Evolutionary conservation across 2,329 filamentous ascomycete genomes (phyloP).

Genomic region (Diaporthe amygdali): DNA sequence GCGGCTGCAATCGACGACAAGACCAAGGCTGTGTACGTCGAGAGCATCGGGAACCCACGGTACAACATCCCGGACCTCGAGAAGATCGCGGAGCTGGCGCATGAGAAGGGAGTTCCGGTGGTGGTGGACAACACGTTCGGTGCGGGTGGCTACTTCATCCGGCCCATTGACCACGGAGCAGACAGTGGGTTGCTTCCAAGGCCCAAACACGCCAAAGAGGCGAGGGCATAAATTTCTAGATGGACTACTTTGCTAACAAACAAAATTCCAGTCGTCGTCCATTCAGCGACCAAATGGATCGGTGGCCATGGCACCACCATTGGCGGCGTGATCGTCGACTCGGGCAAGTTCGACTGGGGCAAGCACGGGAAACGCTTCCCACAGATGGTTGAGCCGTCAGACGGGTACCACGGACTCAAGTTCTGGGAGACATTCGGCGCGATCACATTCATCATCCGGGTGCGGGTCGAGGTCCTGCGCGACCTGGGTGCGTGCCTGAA

Average conservation of each 20-base stretch:
- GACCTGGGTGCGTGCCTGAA: slow-evolving; percentile 84
- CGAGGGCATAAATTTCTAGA: neutral
- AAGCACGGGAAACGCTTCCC: slow-evolving; percentile 85
- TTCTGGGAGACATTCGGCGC: slow-evolving; percentile 93
- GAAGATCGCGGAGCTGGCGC: slow-evolving; percentile 81
- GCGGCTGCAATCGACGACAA: slow-evolving; percentile 85
- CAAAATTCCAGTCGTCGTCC: slow-evolving; percentile 67
- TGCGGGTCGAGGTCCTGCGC: slow-evolving; percentile 87
- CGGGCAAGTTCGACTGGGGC: slow-evolving; percentile 94
- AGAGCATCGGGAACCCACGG: slow-evolving; percentile 91
- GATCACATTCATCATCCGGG: slow-evolving; percentile 81
- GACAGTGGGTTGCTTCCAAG: slow-evolving; percentile 56
- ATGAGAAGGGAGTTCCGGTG: slow-evolving; percentile 68
- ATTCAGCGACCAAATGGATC: slow-evolving; percentile 97
- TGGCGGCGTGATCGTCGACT: slow-evolving; percentile 83
- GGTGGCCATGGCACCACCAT: slow-evolving; percentile 94
- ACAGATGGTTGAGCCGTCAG: slow-evolving; percentile 86
- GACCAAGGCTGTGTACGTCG: slow-evolving; percentile 90
- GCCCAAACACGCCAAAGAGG: neutral
- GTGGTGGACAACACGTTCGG: slow-evolving; percentile 95
- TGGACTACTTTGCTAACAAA: neutral
- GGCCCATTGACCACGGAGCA: slow-evolving; percentile 87
- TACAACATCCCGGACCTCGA: slow-evolving; percentile 95
- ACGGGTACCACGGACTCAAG: slow-evolving; percentile 90
- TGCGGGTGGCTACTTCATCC: slow-evolving; percentile 85